Base-by-base conservation (phyloP, 1,284 basidiomycete genomes). In the Lentinula novae-zelandiae region DNA sequence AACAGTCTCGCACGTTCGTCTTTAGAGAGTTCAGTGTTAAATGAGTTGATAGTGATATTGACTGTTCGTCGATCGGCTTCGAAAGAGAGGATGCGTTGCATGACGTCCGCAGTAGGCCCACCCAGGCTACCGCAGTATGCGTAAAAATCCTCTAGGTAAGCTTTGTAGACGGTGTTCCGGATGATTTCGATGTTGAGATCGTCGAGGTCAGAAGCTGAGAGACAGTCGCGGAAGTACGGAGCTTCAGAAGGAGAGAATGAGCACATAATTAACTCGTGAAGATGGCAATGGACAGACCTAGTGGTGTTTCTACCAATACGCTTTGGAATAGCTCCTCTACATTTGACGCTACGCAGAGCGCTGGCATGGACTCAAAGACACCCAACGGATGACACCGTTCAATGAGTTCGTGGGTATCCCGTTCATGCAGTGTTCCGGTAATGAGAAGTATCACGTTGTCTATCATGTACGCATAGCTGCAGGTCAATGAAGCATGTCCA, bases 151-250 rank as follows among this genome's bases (percentile, higher is more conserved):
- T 98, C 96, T 61, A 99, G 89, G 77, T 99, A 99, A 13, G 96
- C 92, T 76, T 98, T 98, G 85, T 99, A 99, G 52, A 99, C 90
- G n/a, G 96, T 96, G 78, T 99, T 99, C 53, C 97, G 93, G 75
- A 99, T 96, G 76, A 99, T 98, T 79, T 99, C 97, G 69, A 99
- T 99, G 80, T 99, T 98, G 65, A 99, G 87, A 74, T 99, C 97
- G 73, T 99, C 97, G 44, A 99, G 85, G 73, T 99, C 97, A 38
- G 93, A 87, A 7, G 96, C 96, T 27, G 95, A 92, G 51, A 99
- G 83, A 74, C 96, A 98, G 69, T 95, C 91, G 40, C 93, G 88
- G 84, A 99, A 99, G 79, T 99, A 99, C 3, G 95, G 93, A 0
- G 97, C 96, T 96, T 33, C 6, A 31, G 27, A 27, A 48, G 34